Conservation (phyloP, 2,329 filamentous ascomycete genomes). For the Trichoderma polysporum region DNA sequence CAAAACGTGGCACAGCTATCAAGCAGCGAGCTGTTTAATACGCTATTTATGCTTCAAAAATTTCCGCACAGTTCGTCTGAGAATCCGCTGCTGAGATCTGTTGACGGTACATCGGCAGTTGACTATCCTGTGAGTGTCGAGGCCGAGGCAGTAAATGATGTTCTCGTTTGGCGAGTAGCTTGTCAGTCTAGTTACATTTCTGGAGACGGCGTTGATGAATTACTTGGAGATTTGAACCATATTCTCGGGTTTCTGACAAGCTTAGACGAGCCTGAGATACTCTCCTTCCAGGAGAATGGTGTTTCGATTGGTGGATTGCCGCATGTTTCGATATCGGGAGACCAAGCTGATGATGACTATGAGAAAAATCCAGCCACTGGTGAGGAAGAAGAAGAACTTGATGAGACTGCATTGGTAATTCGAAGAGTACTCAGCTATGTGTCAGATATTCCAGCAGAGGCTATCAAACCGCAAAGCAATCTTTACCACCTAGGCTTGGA, state of each 20-base stretch:
- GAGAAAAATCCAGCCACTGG: not conserved
- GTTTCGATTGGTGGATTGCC: conserved; percentile 67
- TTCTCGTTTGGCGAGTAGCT: conserved; percentile 69
- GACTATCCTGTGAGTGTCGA: conserved; percentile 84
- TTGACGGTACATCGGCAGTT: conserved; percentile 64
- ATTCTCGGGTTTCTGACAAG: conserved; percentile 58
- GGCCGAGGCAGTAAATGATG: conserved; percentile 61
- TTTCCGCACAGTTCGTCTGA: conserved; percentile 14
- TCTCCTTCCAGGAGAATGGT: conserved; percentile 51
- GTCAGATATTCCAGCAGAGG: conserved; percentile 56
- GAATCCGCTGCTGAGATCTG: conserved; percentile 57
- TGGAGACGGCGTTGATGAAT: conserved; percentile 40
- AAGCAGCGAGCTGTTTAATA: conserved; percentile 50
- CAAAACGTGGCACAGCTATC: conserved; percentile 45
- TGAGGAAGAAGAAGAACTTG: conserved; percentile 33
- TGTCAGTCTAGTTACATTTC: conserved; percentile 60
- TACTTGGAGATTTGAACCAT: conserved; percentile 61
- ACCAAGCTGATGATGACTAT: not conserved
- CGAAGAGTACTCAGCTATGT: conserved; percentile 53
- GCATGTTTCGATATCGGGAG: conserved; percentile 20
- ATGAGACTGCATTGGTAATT: conserved; percentile 39
- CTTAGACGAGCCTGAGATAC: conserved; percentile 47
- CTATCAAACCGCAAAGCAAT: conserved; percentile 61
- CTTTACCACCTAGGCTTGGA: conserved; percentile 87
- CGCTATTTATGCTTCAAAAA: conserved; percentile 56